These are phyloP conservation scores for Talaromyces adpressus DNA, from an alignment of 495 filamentous ascomycete genomes.

Conservation along the genomic window DNA sequence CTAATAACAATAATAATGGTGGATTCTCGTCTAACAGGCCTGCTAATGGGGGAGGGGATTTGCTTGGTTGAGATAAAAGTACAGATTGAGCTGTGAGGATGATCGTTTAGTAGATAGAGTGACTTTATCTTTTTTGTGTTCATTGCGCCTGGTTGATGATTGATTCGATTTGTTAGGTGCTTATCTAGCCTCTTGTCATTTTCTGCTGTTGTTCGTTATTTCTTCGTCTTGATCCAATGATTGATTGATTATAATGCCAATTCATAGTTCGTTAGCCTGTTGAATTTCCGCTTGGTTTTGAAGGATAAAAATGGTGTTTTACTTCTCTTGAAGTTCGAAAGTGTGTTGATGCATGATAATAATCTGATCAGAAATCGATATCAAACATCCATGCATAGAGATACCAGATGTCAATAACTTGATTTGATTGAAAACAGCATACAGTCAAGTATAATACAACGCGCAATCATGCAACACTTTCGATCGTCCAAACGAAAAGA, in stretches of 20 bases:
- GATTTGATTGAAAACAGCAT: neutral
- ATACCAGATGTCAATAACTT: neutral
- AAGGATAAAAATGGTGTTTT: neutral
- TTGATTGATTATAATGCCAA: neutral
- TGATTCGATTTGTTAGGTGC: neutral
- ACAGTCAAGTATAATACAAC: neutral
- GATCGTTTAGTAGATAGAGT: neutral
- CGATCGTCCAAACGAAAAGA: neutral
- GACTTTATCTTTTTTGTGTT: neutral
- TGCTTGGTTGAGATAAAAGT: conserved; percentile 45
- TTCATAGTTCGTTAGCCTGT: neutral
- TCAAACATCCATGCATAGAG: too few relatives aligned
- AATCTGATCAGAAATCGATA: too few relatives aligned
- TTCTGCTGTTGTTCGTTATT: neutral
- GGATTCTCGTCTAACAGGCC: conserved; percentile 14
- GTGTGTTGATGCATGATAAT: too few relatives aligned
- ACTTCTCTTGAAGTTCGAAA: too few relatives aligned
- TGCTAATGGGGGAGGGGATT: conserved; percentile 43
- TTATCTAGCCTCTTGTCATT: neutral
- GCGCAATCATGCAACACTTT: neutral
- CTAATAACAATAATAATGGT: conserved; percentile 2
- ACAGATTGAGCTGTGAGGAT: neutral
- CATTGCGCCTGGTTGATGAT: neutral
- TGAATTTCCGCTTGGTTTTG: too few relatives aligned
- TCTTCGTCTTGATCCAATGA: neutral